Evolutionary conservation across 164 flowering plant genomes (phyloP).

Genomic region (Platanus orientalis): DNA sequence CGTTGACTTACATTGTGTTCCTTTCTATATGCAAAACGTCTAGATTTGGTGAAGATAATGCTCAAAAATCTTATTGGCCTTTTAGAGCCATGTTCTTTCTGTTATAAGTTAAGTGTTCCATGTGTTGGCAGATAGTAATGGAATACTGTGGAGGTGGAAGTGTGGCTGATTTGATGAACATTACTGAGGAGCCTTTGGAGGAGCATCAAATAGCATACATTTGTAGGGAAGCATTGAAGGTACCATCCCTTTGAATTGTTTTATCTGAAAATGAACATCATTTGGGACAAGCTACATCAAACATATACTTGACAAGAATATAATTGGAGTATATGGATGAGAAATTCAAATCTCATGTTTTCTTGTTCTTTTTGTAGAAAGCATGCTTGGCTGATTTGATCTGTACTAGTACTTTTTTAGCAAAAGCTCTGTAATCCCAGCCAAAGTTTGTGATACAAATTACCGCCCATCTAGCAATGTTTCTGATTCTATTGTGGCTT

Average conservation of each 20-base stretch:
- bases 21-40: not conserved
- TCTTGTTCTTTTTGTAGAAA: not conserved
- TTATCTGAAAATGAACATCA: not conserved
- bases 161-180: slow-evolving; percentile 94
- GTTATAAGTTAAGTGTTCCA: not conserved
- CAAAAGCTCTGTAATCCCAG: not conserved
- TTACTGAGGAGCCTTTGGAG: slow-evolving; percentile 85
- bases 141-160: slow-evolving; percentile 99
- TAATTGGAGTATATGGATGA: not conserved
- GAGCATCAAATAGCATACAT: slow-evolving; percentile 94
- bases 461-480: not conserved
- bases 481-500: no score
- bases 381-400: not conserved
- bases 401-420: not conserved
- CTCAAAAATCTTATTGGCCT: not conserved
- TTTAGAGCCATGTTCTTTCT: not conserved
- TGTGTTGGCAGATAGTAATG: slow-evolving; percentile 88
- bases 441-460: not conserved
- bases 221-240: slow-evolving; percentile 98
- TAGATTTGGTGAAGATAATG: not conserved
- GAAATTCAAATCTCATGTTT: not conserved
- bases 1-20: not conserved
- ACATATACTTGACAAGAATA: not conserved
- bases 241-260: slow-evolving; percentile 14
- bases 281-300: not conserved